Conservation (phyloP, 2,329 filamentous ascomycete genomes). For the Pezicula carpinea region DNA sequence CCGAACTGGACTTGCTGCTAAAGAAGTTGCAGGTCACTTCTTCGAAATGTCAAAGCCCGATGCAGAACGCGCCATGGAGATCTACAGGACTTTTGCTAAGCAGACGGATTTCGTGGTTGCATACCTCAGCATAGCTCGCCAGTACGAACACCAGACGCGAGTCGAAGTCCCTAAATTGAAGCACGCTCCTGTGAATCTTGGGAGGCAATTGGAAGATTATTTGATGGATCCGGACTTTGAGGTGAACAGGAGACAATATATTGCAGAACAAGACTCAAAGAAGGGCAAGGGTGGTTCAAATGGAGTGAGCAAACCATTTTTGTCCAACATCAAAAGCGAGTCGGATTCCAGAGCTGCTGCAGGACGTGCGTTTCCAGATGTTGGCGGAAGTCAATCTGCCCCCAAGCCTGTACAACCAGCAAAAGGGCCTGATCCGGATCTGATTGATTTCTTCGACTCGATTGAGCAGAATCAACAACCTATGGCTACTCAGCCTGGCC, state of each 20-base stretch:
- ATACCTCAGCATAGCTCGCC: slow-evolving; percentile 80
- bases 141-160: slow-evolving; percentile 87
- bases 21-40: slow-evolving; percentile 67
- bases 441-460: slow-evolving; percentile 93
- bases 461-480: slow-evolving; percentile 85
- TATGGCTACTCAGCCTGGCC: slow-evolving; percentile 45
- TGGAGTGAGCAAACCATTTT: slow-evolving; percentile 39
- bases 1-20: background rate
- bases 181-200: slow-evolving; percentile 89
- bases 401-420: slow-evolving; percentile 40
- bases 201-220: slow-evolving; percentile 88
- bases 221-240: slow-evolving; percentile 94
- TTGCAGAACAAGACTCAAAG: slow-evolving; percentile 79
- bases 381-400: slow-evolving; percentile 21
- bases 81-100: slow-evolving; percentile 87
- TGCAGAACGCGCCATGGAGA: slow-evolving; percentile 83
- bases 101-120: slow-evolving; percentile 92
- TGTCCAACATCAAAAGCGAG: slow-evolving; percentile 30
- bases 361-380: slow-evolving; percentile 24
- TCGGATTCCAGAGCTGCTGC: slow-evolving; percentile 23
- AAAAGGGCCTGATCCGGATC: slow-evolving; percentile 67
- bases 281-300: slow-evolving; percentile 29
- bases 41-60: slow-evolving; percentile 97
- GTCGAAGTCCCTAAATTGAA: slow-evolving; percentile 96
- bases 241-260: slow-evolving; percentile 83